Percentiles rank a stretch among this genome's conserved stretches.
Conservation (phyloP, 2,329 filamentous ascomycete genomes). For the Ophioceras dolichostomum region DNA sequence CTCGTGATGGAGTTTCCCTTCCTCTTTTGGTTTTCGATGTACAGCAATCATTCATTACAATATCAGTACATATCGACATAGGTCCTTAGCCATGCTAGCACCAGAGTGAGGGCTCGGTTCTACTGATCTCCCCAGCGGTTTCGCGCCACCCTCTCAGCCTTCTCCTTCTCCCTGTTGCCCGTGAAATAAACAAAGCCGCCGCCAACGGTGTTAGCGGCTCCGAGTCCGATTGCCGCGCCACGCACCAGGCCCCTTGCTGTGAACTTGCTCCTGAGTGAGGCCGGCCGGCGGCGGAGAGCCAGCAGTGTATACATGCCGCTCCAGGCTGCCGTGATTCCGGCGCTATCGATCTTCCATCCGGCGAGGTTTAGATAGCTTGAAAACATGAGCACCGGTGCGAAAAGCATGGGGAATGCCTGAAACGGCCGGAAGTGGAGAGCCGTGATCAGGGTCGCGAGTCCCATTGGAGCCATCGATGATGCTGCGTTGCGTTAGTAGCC, state of each 20-base stretch:
- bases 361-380: slow-evolving; percentile 47
- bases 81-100: neutral
- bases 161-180: slow-evolving; percentile 37
- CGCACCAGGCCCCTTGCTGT: slow-evolving; percentile 37
- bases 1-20: no score
- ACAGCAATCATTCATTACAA: slow-evolving; percentile 4
- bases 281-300: slow-evolving; percentile 31
- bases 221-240: slow-evolving; percentile 36
- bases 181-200: slow-evolving; percentile 39
- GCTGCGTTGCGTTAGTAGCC: slow-evolving; percentile 22
- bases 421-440: slow-evolving; percentile 43
- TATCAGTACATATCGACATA: no score
- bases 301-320: slow-evolving; percentile 45
- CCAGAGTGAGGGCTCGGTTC: slow-evolving; percentile 12
- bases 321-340: slow-evolving; percentile 42
- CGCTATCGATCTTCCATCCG: slow-evolving; percentile 43
- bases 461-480: slow-evolving; percentile 39
- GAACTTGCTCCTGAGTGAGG: slow-evolving; percentile 23
- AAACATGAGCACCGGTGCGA: slow-evolving; percentile 41
- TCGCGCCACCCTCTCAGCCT: slow-evolving; percentile 30
- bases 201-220: slow-evolving; percentile 31
- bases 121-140: slow-evolving; percentile 33
- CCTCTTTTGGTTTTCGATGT: neutral
- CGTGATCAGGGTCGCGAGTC: slow-evolving; percentile 42
- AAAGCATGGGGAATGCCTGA: slow-evolving; percentile 34